Conservation (phyloP, 805 yeast genomes). For the Saturnispora sanitii region DNA sequence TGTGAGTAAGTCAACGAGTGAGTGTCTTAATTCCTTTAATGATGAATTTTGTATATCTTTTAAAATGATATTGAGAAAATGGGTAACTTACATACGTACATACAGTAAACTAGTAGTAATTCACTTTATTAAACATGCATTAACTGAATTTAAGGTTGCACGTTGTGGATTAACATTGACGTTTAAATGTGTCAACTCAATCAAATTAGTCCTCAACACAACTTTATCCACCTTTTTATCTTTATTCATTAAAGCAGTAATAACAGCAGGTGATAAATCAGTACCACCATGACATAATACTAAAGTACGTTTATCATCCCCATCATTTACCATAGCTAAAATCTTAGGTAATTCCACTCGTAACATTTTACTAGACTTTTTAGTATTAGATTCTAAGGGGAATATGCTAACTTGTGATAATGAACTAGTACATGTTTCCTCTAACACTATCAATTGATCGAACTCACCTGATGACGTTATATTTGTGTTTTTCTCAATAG, state of each 20-base stretch:
- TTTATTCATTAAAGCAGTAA: slow-evolving; percentile 41
- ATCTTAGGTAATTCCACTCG: slow-evolving; percentile 39
- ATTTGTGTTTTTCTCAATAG: slow-evolving; percentile 8
- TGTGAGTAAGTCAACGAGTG: too few relatives aligned
- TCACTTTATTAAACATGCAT: slow-evolving; percentile 39
- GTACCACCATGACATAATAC: slow-evolving; percentile 55
- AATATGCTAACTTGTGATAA: slow-evolving; percentile 20
- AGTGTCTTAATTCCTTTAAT: slow-evolving; percentile 27
- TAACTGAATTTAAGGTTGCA: slow-evolving; percentile 64
- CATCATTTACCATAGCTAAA: slow-evolving; percentile 19
- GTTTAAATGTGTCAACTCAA: slow-evolving; percentile 32
- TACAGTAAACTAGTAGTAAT: not conserved
- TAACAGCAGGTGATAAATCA: slow-evolving; percentile 58
- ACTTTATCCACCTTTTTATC: slow-evolving; percentile 22
- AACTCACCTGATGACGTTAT: slow-evolving; percentile 5
- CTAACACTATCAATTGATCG: slow-evolving; percentile 22
- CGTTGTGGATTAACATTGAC: slow-evolving; percentile 66
- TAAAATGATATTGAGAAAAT: too few relatives aligned
- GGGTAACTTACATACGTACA: not conserved
- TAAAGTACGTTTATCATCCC: slow-evolving; percentile 23
- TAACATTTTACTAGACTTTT: slow-evolving; percentile 58
- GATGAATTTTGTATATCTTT: slow-evolving; percentile 15
- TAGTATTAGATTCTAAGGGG: slow-evolving; percentile 27
- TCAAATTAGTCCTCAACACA: slow-evolving; percentile 39
- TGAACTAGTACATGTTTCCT: slow-evolving; percentile 10